Conservation (phyloP, 2,329 filamentous ascomycete species). For the Cladophialophora immunda region DNA sequence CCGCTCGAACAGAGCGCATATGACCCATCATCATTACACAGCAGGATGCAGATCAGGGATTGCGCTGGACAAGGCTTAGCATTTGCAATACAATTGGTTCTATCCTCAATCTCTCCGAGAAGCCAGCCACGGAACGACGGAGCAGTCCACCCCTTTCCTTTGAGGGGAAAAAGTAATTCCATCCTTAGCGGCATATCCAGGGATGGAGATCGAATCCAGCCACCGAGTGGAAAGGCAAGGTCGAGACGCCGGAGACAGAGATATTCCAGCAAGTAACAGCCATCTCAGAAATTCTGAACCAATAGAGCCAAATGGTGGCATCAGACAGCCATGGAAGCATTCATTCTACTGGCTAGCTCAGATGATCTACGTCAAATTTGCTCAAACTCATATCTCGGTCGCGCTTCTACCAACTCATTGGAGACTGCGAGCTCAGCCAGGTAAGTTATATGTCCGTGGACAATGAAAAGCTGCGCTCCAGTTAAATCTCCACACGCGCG, state of each 20-base stretch:
- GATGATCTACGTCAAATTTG: neutral
- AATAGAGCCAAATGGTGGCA: neutral
- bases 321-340: neutral
- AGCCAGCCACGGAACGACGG: neutral
- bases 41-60: neutral
- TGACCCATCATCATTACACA: slow-evolving; percentile 3
- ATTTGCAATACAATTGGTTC: neutral
- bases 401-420: neutral
- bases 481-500: neutral
- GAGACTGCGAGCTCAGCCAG: neutral
- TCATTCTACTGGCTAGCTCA: neutral
- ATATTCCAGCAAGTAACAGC: neutral
- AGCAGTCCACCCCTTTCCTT: neutral
- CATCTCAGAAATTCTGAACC: neutral
- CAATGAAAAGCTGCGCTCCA: neutral
- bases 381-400: neutral
- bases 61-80: slow-evolving; percentile 1
- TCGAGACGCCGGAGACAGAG: neutral
- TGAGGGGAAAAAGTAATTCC: neutral
- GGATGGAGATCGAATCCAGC: neutral
- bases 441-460: neutral
- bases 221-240: neutral
- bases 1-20: neutral
- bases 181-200: neutral
- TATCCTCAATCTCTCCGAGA: neutral